A percentile compares a stretch with the other conserved stretches of the same genome.
These are phyloP conservation scores for Leccinum subtestaceum DNA, from an alignment of 768 basidiomycete species.

Conservation along the genomic window DNA sequence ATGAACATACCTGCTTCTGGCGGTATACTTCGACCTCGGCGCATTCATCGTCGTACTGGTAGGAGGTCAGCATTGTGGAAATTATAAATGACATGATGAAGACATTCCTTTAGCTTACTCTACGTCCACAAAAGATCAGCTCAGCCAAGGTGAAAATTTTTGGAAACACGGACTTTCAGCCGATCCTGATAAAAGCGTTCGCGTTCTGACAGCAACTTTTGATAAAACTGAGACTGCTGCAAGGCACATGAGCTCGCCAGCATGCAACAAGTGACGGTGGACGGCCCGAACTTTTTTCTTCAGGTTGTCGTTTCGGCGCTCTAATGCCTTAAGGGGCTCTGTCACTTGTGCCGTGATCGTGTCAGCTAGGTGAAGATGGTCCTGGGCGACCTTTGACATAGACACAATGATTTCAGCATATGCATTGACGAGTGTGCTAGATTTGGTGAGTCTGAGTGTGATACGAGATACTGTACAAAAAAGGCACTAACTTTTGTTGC, in stretches of 20 bases:
- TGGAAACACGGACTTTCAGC: slow-evolving; percentile 50
- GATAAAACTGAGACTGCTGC: slow-evolving; percentile 68
- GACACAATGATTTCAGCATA: slow-evolving; percentile 67
- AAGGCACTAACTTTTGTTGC: slow-evolving; percentile 49
- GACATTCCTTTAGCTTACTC: slow-evolving; percentile 33
- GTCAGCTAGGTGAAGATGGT: slow-evolving; percentile 68
- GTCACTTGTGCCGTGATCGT: slow-evolving; percentile 55
- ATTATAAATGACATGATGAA: not conserved
- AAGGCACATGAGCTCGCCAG: slow-evolving; percentile 11
- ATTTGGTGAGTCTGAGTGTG: slow-evolving; percentile 7
- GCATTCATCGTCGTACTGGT: slow-evolving; percentile 79
- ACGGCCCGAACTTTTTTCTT: slow-evolving; percentile 57
- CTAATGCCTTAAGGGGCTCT: slow-evolving; percentile 59
- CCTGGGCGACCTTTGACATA: slow-evolving; percentile 58
- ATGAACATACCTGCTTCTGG: slow-evolving; percentile 64
- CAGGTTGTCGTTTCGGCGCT: slow-evolving; percentile 59
- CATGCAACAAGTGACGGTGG: not conserved
- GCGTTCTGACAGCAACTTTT: slow-evolving; percentile 66
- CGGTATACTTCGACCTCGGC: slow-evolving; percentile 66
- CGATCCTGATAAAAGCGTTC: slow-evolving; percentile 68
- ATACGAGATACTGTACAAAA: not conserved
- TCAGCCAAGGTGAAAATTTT: not conserved
- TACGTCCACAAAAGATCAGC: slow-evolving; percentile 10
- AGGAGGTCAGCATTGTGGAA: slow-evolving; percentile 8
- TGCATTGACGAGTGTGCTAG: slow-evolving; percentile 70